A percentile compares a stretch with the other conserved stretches of the same genome.
These are phyloP conservation scores for Botrytis hyacinthi DNA, from an alignment of 2,329 filamentous ascomycete genomes.

Conservation along the genomic window DNA sequence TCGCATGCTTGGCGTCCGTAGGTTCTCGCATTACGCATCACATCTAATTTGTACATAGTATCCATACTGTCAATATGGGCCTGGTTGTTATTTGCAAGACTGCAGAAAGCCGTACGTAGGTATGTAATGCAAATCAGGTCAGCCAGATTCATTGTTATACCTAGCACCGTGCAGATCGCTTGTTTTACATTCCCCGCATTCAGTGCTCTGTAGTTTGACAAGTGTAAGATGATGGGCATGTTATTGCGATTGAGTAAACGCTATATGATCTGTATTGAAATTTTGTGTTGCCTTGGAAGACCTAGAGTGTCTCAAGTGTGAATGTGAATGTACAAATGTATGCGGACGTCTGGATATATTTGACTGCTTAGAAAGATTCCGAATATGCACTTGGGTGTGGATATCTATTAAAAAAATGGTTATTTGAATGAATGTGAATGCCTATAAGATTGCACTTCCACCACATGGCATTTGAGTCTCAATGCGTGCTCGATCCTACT, in stretches of 20 bases:
- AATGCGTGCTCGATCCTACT: not conserved
- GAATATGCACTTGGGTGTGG: not conserved
- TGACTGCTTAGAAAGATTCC: not conserved
- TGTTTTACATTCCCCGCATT: constrained; percentile 8
- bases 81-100: constrained; percentile 25
- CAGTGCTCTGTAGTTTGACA: not conserved
- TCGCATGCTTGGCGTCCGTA: constrained; percentile 31
- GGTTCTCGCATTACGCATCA: constrained; percentile 31
- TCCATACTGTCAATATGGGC: constrained; percentile 31
- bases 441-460: not conserved
- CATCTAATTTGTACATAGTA: constrained; percentile 35
- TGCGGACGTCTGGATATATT: not conserved
- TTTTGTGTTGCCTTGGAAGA: no score
- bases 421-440: not conserved
- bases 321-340: not conserved
- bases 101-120: constrained; percentile 18
- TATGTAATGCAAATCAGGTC: constrained; percentile 25
- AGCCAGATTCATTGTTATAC: constrained; percentile 14
- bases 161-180: constrained; percentile 14
- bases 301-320: not conserved
- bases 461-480: not conserved
- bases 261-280: not conserved
- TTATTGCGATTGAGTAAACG: not conserved
- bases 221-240: not conserved
- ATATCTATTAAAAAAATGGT: not conserved